Evolutionary conservation across 2,329 filamentous ascomycete genomes (phyloP).

Genomic region (Venturia pyrina): DNA sequence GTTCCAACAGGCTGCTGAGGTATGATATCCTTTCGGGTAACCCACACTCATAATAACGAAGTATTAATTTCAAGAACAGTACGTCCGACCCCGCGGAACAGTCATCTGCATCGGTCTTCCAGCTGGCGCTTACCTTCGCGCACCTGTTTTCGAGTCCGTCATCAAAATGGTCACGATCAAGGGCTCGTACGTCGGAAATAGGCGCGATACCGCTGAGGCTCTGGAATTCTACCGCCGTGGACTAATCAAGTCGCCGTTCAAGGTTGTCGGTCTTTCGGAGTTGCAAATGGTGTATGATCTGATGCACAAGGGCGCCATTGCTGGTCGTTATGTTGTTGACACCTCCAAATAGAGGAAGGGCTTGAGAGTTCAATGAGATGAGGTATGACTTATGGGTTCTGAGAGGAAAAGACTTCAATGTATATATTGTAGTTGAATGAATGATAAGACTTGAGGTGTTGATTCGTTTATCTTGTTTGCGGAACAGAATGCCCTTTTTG

Average conservation of each 20-base stretch:
- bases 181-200: slow-evolving; percentile 88
- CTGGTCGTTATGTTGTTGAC: slow-evolving; percentile 72
- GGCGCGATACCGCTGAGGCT: slow-evolving; percentile 77
- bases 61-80: slow-evolving; percentile 32
- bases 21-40: slow-evolving; percentile 14
- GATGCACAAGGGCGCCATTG: slow-evolving; percentile 56
- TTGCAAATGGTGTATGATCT: slow-evolving; percentile 71
- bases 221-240: slow-evolving; percentile 81
- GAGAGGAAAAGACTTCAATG: not conserved
- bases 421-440: not conserved
- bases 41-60: not conserved
- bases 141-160: slow-evolving; percentile 83
- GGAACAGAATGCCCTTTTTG: too few relatives aligned
- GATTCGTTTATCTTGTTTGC: too few relatives aligned
- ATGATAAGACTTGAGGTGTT: not conserved
- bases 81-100: slow-evolving; percentile 71
- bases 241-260: slow-evolving; percentile 78
- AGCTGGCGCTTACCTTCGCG: slow-evolving; percentile 65
- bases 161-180: slow-evolving; percentile 86
- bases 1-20: slow-evolving; percentile 81
- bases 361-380: not conserved
- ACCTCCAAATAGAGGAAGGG: slow-evolving; percentile 35
- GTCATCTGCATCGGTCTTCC: slow-evolving; percentile 88
- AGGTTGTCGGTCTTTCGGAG: slow-evolving; percentile 71
- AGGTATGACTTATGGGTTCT: not conserved